Base-by-base conservation (phyloP, 495 filamentous ascomycete species). In the Sporormia fimetaria region DNA sequence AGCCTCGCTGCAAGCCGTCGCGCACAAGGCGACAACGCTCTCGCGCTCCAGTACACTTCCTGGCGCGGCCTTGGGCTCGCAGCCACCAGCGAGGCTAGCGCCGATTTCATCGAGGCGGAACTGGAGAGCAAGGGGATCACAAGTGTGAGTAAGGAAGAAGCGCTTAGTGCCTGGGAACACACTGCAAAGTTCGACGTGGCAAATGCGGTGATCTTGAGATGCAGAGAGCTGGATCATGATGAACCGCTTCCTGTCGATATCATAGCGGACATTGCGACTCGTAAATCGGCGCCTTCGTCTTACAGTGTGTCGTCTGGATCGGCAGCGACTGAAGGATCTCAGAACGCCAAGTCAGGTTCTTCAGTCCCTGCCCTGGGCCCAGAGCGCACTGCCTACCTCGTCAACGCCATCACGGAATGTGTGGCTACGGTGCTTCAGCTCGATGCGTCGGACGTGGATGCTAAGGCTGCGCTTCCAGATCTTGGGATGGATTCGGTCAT, bases 61-160 rank as follows among this genome's bases (percentile, higher is more conserved):
- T 71, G 67, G 67, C 57, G 56, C 6, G 63, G 63, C 0, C 34
- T 68, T 42, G 67, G 67, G 12, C 58, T 67, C 56, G 59, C 54
- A 0, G 52, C 56, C 16, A 55, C n/a, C n/a, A n/a, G n/a, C n/a
- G n/a, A n/a, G n/a, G n/a, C n/a, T n/a, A n/a, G 49, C 41, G 59
- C 62, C 0, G 62, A 66, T 18, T 66, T 63, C 40, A 52, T 70
- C 50, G 54, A 42, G 8, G 59, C 58, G 0, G 67, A 69, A 38
- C 54, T 69, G 6, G 49, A 57, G 18, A 55, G 42, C 50, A 64
- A 59, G 46, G 67, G 67, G 11, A 63, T 70, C 48, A 62, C 64
- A 1, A 57, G 60, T 36, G 42, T 70, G 23, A 64, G 57, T 0
- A 38, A 41, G 4, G 60, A 65, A 7, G 67, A 69, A 39, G 67